phyloP scores from a whole-genome alignment of 2,329 filamentous ascomycete species.

The Paracamarosporium sp. region DNA sequence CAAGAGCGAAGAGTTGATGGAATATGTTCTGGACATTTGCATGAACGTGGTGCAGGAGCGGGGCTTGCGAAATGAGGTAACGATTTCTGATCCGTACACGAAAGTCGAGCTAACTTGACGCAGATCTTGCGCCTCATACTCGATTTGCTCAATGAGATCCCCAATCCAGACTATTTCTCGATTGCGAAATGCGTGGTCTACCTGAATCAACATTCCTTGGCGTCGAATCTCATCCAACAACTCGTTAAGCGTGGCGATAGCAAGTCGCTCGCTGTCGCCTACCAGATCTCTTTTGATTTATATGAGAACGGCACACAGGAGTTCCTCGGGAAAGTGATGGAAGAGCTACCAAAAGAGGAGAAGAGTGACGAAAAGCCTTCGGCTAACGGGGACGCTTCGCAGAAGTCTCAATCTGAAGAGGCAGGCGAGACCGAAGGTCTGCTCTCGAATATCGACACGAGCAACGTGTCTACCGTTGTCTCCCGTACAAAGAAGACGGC shows the following conservation, averaged over 20 bases:
- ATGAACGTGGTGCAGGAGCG: slow-evolving; percentile 98
- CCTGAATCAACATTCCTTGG: slow-evolving; percentile 88
- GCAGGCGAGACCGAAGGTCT: slow-evolving; percentile 65
- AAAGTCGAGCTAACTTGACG: slow-evolving; percentile 17
- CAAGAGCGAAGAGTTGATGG: slow-evolving; percentile 90
- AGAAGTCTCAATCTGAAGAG: slow-evolving; percentile 49
- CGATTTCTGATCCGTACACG: not conserved
- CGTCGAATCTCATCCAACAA: slow-evolving; percentile 82
- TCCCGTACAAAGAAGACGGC: slow-evolving; percentile 52
- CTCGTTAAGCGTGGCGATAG: slow-evolving; percentile 81
- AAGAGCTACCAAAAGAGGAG: slow-evolving; percentile 70
- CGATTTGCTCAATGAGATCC: slow-evolving; percentile 92
- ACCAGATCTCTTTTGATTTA: slow-evolving; percentile 96
- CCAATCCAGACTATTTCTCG: slow-evolving; percentile 93
- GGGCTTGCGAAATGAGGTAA: slow-evolving; percentile 74
- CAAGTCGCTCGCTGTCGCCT: slow-evolving; percentile 82
- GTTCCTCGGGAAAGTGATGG: slow-evolving; percentile 88
- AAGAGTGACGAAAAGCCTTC: slow-evolving; percentile 55
- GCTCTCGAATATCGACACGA: slow-evolving; percentile 61
- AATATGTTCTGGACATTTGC: slow-evolving; percentile 93
- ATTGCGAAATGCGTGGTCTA: slow-evolving; percentile 98
- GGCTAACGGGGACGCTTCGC: slow-evolving; percentile 48
- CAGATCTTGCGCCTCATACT: slow-evolving; percentile 89
- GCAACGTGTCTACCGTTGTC: slow-evolving; percentile 59
- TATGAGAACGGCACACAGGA: slow-evolving; percentile 99